A percentile compares a stretch with the other conserved stretches of the same genome.
Evolutionary conservation across 495 filamentous ascomycete genomes (phyloP).

Genomic region (Rusavskia elegans): DNA sequence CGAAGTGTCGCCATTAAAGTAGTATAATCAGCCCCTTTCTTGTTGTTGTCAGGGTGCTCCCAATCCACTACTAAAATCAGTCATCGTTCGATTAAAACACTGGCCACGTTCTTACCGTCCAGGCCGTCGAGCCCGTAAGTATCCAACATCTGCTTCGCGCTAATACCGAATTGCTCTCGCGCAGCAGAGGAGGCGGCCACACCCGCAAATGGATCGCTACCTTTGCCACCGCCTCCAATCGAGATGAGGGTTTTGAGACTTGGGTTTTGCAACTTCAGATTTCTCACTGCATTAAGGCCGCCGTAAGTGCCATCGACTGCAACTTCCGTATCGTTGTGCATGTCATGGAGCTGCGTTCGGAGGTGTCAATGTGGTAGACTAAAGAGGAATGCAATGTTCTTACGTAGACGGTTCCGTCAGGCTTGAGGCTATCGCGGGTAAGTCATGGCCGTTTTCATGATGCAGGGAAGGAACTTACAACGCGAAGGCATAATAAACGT

Average conservation of each 20-base stretch:
- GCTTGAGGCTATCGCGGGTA: conserved; percentile 39
- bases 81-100: not conserved
- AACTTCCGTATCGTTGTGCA: conserved; percentile 69
- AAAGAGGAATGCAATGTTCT: not conserved
- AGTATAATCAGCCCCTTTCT: conserved; percentile 60
- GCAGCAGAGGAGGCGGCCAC: conserved; percentile 46
- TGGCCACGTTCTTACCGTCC: conserved; percentile 40
- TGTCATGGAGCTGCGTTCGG: conserved; percentile 55
- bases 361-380: no score
- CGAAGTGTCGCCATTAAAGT: conserved; percentile 54
- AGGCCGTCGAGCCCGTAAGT: conserved; percentile 71
- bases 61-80: conserved; percentile 53
- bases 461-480: conserved; percentile 24
- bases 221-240: conserved; percentile 67
- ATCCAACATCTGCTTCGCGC: conserved; percentile 55
- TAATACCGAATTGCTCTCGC: conserved; percentile 55
- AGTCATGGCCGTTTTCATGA: not conserved
- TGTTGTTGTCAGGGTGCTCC: conserved; percentile 61
- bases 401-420: conserved; percentile 74
- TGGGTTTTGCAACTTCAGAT: conserved; percentile 58
- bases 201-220: conserved; percentile 60
- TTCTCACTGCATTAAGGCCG: conserved; percentile 59
- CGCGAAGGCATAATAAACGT: conserved; percentile 85
- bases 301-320: conserved; percentile 64
- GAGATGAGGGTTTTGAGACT: conserved; percentile 69